Evolutionary conservation across 371 early-diverging fungal genomes (phyloP).

Genomic region (Zychaea mexicana): DNA sequence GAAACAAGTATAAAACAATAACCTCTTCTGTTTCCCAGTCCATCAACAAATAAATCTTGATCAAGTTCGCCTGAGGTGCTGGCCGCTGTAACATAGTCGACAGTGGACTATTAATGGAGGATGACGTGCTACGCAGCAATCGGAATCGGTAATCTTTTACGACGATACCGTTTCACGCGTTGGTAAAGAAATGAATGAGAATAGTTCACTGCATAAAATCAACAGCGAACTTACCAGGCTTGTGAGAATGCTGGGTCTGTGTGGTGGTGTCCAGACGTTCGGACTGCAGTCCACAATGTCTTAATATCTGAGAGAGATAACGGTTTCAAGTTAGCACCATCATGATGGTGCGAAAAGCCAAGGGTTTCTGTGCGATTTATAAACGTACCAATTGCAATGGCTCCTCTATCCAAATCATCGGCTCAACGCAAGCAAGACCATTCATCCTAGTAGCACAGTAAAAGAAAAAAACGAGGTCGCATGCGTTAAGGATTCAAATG

Average conservation of each 20-base stretch:
- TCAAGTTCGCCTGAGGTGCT: background rate
- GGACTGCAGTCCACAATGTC: too few species aligned
- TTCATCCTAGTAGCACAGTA: slow-evolving; percentile 8
- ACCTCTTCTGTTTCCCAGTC: slow-evolving; percentile 9
- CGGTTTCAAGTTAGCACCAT: too few species aligned
- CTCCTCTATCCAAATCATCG: background rate
- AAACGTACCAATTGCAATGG: slow-evolving; percentile 2
- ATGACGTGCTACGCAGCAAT: background rate
- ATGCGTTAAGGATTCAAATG: background rate
- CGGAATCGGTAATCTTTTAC: slow-evolving; percentile 1
- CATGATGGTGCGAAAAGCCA: too few species aligned
- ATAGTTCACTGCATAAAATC: too few species aligned
- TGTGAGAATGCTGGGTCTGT: too few species aligned
- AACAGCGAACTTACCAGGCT: too few species aligned
- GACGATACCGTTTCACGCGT: too few species aligned
- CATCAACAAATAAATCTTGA: background rate
- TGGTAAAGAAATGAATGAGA: too few species aligned
- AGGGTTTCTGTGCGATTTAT: background rate
- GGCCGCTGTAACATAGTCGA: background rate
- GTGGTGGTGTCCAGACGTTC: too few species aligned
- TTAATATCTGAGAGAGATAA: too few species aligned
- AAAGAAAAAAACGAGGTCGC: background rate
- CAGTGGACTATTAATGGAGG: slow-evolving; percentile 1
- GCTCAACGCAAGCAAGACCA: background rate
- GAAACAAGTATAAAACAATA: slow-evolving; percentile 13